phyloP scores from a whole-genome alignment of 2,329 filamentous ascomycete genomes.

The Bertia moriformis region DNA sequence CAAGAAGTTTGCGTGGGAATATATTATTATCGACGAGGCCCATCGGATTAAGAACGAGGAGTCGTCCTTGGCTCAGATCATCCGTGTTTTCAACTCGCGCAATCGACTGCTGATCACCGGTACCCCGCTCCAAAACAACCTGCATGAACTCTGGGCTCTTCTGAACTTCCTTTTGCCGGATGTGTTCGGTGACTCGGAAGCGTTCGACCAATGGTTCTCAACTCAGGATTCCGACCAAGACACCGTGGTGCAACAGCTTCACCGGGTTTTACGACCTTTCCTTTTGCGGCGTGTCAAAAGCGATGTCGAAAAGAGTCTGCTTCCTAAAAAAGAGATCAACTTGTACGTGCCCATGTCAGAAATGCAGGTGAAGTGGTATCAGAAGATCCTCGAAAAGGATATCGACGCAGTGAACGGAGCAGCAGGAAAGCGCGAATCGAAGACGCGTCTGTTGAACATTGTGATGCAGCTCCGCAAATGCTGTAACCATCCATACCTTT shows the following conservation, averaged over 20 bases:
- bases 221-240: conserved; percentile 93
- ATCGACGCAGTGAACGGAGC: conserved; percentile 90
- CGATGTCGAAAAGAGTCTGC: conserved; percentile 96
- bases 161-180: conserved; percentile 85
- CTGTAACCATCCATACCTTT: conserved; percentile 98
- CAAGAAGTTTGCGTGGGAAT: conserved; percentile 81
- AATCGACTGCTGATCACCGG: conserved; percentile 87
- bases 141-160: conserved; percentile 87
- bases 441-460: conserved; percentile 88
- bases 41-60: conserved; percentile 96
- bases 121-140: conserved; percentile 87
- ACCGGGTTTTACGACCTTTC: conserved; percentile 96
- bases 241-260: conserved; percentile 90
- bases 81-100: conserved; percentile 77
- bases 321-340: conserved; percentile 97
- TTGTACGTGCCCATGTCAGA: conserved; percentile 98
- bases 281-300: conserved; percentile 96
- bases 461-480: conserved; percentile 98
- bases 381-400: conserved; percentile 90
- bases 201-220: conserved; percentile 99
- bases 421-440: conserved; percentile 83
- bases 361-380: conserved; percentile 83
- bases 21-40: conserved; percentile 95
- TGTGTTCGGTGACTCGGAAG: conserved; percentile 65
- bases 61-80: conserved; percentile 74